Percentiles rank a stretch among this genome's conserved stretches.
These are phyloP conservation scores for Sporormia fimetaria DNA, from an alignment of 495 filamentous ascomycete species.

Conservation along the genomic window DNA sequence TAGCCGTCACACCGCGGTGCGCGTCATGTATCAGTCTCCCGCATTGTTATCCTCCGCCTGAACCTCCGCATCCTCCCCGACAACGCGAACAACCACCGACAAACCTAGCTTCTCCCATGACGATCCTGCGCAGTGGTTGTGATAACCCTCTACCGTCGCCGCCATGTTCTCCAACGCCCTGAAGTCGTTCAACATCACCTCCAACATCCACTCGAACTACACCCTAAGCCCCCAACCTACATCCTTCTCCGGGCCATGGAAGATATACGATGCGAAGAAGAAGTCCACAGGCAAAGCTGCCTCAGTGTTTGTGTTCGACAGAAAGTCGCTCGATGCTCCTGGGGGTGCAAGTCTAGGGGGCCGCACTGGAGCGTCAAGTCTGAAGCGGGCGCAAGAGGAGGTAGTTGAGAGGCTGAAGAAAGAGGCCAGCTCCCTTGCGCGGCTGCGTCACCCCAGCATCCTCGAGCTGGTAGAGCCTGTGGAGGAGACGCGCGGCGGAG, in stretches of 20 bases:
- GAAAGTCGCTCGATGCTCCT: constrained; percentile 65
- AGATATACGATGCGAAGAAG: constrained; percentile 93
- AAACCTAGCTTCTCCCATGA: constrained; percentile 1
- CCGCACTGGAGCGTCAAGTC: constrained; percentile 49
- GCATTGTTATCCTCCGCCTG: not conserved
- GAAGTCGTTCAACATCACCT: constrained; percentile 84
- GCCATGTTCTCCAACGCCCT: constrained; percentile 83
- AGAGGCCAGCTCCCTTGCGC: constrained; percentile 76
- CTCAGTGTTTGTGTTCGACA: constrained; percentile 92
- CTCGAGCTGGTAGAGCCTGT: constrained; percentile 90
- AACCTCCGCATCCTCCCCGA: too few relatives aligned
- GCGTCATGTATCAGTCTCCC: not conserved
- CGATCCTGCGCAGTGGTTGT: not conserved
- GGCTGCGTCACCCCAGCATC: constrained; percentile 79
- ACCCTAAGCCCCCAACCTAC: constrained; percentile 56
- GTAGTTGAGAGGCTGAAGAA: constrained; percentile 82
- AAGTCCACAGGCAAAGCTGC: constrained; percentile 78
- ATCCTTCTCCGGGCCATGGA: constrained; percentile 81
- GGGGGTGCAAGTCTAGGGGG: constrained; percentile 43
- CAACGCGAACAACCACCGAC: not conserved
- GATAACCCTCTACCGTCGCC: constrained; percentile 13
- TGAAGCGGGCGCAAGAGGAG: constrained; percentile 75
- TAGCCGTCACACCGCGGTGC: too few relatives aligned
- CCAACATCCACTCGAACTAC: constrained; percentile 87
- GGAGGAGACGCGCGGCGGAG: constrained; percentile 81